phyloP scores from a whole-genome alignment of 2,329 filamentous ascomycete species.

The Xylariaceae sp. region DNA sequence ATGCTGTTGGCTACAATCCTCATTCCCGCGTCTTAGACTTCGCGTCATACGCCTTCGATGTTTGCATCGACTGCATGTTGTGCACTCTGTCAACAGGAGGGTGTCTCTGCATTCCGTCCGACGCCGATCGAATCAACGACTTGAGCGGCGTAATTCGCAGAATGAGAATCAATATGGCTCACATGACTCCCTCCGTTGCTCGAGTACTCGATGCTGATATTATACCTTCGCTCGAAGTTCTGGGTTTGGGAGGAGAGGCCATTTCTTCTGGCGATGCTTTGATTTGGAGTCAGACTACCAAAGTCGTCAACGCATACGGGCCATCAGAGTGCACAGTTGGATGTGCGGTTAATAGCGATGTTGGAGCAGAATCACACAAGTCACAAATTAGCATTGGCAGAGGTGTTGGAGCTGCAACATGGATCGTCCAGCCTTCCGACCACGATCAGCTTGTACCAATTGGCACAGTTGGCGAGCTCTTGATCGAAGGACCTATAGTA shows the following conservation, averaged over 20 bases:
- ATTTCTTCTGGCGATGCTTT: constrained; percentile 51
- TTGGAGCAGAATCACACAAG: constrained; percentile 34
- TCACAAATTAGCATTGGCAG: constrained; percentile 44
- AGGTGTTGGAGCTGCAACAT: constrained; percentile 47
- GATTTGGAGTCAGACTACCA: constrained; percentile 44
- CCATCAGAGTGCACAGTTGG: constrained; percentile 55
- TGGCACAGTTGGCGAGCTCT: constrained; percentile 51
- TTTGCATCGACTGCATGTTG: constrained; percentile 54
- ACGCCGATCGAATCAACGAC: constrained; percentile 52
- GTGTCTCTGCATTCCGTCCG: constrained; percentile 53
- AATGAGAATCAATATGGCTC: constrained; percentile 46
- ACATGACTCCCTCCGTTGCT: constrained; percentile 51
- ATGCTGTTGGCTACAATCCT: constrained; percentile 41
- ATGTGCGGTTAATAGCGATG: constrained; percentile 47
- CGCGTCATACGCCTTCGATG: constrained; percentile 54
- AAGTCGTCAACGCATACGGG: constrained; percentile 51
- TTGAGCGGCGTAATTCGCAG: constrained; percentile 44
- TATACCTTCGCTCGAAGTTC: constrained; percentile 45
- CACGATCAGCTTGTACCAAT: constrained; percentile 46
- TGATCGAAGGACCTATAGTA: constrained; percentile 58
- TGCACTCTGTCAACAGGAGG: constrained; percentile 51
- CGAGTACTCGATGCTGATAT: constrained; percentile 45
- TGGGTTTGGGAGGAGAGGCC: constrained; percentile 51
- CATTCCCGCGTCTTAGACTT: constrained; percentile 47
- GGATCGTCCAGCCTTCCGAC: constrained; percentile 50